Conservation (phyloP, 164 flowering plant species). For the Kingdonia uniflora region DNA sequence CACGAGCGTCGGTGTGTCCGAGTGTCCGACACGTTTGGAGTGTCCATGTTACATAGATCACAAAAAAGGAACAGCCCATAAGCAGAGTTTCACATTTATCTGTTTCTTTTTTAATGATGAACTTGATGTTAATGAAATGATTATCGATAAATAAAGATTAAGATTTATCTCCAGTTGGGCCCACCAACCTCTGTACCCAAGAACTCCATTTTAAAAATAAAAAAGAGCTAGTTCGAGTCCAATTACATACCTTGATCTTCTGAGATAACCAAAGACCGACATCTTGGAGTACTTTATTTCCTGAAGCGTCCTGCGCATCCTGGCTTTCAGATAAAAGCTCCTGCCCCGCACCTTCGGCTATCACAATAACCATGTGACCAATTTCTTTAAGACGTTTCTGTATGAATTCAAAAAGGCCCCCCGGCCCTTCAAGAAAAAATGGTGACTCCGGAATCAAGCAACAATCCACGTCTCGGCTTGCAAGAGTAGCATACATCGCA, state of each 20-base stretch:
- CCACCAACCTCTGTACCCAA: too few relatives aligned
- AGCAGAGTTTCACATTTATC: background rate
- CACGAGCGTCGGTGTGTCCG: too few relatives aligned
- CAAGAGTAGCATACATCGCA: constrained; percentile 97
- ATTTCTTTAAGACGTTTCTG: constrained; percentile 74
- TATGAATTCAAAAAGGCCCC: constrained; percentile 82
- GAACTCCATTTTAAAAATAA: too few relatives aligned
- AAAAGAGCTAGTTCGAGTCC: background rate
- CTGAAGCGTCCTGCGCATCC: constrained; percentile 64
- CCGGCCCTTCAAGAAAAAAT: constrained; percentile 82
- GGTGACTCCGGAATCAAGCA: constrained; percentile 98
- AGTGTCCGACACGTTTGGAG: too few relatives aligned
- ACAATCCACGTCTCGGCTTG: constrained; percentile 97
- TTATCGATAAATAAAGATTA: too few relatives aligned
- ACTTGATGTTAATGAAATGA: too few relatives aligned
- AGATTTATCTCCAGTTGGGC: too few relatives aligned
- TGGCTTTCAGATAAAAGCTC: constrained; percentile 50
- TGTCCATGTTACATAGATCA: too few relatives aligned
- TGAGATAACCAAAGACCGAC: constrained; percentile 88
- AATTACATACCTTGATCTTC: constrained; percentile 48
- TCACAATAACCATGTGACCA: constrained; percentile 91
- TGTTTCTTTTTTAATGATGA: too few relatives aligned
- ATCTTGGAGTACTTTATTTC: constrained; percentile 79
- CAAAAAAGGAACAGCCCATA: too few relatives aligned
- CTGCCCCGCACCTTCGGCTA: constrained; percentile 99